Evolutionary conservation across 2,329 filamentous ascomycete genomes (phyloP), one percentile per base, ranked within the genome.

Genomic region (Aphanocladium album): DNA sequence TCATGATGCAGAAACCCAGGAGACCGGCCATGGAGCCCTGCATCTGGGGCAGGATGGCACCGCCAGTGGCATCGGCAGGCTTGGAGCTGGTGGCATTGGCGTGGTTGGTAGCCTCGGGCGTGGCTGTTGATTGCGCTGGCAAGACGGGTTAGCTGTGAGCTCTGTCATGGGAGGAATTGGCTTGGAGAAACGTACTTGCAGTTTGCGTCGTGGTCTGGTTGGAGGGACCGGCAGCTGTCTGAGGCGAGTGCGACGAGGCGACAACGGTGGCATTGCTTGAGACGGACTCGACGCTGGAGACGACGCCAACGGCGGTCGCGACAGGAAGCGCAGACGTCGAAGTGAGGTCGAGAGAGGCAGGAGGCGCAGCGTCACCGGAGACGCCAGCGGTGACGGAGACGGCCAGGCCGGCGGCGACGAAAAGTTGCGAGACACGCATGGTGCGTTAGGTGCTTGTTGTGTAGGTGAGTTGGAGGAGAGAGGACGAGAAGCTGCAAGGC

Each of bases 1-100:
- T 70, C 67, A 75, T 69, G 64, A 73, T 71, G 63, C 71, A 72
- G 62, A 75, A 75, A 39, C 71, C 73, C 60, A 75, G 58, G n/a
- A 75, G 65, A 37, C 73, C 73, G 46, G 64, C 69, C 63, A 72
- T 69, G 53, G 73, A 75, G 50, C 66, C 65, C 62, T 73, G 67
- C 70, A 73, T 69, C 54, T 70, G 68, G 57, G 69, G 67, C 41
- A 70, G 66, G 50, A 72, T 67, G 21, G 71, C 71, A 35, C 71
- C 72, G 19, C 70, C 73, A 14, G 71, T 70, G 19, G 70, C 68
- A 41, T 67, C 66, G 27, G 69, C 62, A 46, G 68, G 59, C n/a
- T 62, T 64, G 23, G 68, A 67, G 41, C 63, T 59, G n/a, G 71
- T 70, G 19, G 66, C 65, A 59, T 71, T 71, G 62, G 67, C 64